A percentile compares a stretch with the other conserved stretches of the same genome.
Evolutionary conservation across 2,329 filamentous ascomycete species (phyloP).

Genomic region (Xylogone sp.): DNA sequence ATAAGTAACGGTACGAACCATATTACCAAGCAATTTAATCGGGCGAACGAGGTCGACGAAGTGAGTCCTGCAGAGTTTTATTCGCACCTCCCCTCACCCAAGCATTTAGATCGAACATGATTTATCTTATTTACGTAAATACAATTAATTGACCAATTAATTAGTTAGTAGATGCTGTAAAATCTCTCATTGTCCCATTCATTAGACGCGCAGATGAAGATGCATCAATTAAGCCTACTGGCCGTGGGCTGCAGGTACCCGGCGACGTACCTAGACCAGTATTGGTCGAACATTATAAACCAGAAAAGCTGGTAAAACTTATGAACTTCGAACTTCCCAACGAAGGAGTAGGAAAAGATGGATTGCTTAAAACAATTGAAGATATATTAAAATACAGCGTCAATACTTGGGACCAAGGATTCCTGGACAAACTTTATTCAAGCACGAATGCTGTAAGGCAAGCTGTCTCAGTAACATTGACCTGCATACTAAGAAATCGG

Average conservation of each 20-base stretch:
- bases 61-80: constrained; percentile 29
- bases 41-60: constrained; percentile 43
- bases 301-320: constrained; percentile 51
- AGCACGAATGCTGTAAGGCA: constrained; percentile 69
- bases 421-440: constrained; percentile 93
- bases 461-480: constrained; percentile 21
- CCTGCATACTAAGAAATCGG: not conserved
- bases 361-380: constrained; percentile 66
- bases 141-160: constrained; percentile 1
- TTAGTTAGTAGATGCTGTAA: constrained; percentile 66
- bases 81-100: too few relatives aligned
- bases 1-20: not conserved
- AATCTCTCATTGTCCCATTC: constrained; percentile 66
- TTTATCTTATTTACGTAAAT: not conserved
- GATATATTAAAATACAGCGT: constrained; percentile 80
- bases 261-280: constrained; percentile 44
- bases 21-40: constrained; percentile 18
- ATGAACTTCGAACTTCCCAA: constrained; percentile 57
- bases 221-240: constrained; percentile 49
- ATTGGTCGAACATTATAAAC: constrained; percentile 61
- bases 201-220: constrained; percentile 66
- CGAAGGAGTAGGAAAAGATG: constrained; percentile 62
- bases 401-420: constrained; percentile 98
- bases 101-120: not conserved
- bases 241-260: constrained; percentile 40